A percentile compares a stretch with the other conserved stretches of the same genome.
These are phyloP conservation scores for Cladosporium halotolerans DNA, from an alignment of 2,329 filamentous ascomycete genomes.

Conservation along the genomic window DNA sequence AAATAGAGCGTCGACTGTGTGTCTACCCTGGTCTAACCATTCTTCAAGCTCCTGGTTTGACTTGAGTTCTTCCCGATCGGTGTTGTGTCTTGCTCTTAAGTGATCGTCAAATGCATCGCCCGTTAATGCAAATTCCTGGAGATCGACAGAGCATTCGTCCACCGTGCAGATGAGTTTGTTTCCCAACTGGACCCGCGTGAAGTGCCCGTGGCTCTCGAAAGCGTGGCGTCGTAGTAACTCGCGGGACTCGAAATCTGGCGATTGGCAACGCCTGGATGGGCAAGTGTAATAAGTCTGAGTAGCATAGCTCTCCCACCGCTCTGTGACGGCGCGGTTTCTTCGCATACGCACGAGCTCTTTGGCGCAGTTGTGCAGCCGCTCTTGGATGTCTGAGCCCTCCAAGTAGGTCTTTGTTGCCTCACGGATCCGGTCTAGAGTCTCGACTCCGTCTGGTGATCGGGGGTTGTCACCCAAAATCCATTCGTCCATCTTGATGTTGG, in stretches of 20 bases:
- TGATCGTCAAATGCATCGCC: too few relatives aligned
- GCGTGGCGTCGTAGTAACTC: background rate
- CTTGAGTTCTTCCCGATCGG: too few relatives aligned
- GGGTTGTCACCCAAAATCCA: background rate
- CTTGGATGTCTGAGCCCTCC: background rate
- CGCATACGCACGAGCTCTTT: background rate
- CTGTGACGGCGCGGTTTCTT: background rate
- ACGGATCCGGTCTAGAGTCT: background rate
- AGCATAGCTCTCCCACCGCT: background rate
- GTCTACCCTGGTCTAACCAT: too few relatives aligned
- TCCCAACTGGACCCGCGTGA: background rate
- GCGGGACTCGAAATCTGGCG: background rate
- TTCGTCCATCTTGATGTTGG: background rate
- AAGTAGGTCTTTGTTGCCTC: background rate
- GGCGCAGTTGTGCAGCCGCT: background rate
- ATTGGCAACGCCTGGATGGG: background rate
- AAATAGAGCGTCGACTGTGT: too few relatives aligned
- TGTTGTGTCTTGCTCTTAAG: too few relatives aligned
- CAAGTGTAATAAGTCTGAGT: background rate
- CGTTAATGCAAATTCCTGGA: too few relatives aligned
- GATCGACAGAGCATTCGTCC: too few relatives aligned
- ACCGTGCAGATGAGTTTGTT: background rate
- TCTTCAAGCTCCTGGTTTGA: too few relatives aligned
- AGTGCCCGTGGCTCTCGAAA: background rate
- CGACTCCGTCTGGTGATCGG: background rate